A percentile compares a stretch with the other conserved stretches of the same genome.
Evolutionary conservation across 805 yeast species (phyloP).

Genomic region (Priceomyces melissophilus): DNA sequence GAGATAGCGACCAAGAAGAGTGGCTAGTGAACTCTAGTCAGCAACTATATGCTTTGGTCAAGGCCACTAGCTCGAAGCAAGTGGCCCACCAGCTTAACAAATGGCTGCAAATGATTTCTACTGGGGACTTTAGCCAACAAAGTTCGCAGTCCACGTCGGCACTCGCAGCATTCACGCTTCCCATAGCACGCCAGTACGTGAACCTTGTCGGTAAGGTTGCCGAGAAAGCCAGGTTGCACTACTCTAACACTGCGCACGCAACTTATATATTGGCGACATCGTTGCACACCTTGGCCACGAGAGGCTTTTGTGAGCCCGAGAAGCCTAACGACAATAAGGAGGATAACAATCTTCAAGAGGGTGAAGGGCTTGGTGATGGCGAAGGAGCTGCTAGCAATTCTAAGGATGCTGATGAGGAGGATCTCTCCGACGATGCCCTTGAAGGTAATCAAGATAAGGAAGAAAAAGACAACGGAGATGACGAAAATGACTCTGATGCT

Average conservation of each 20-base stretch:
- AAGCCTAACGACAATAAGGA: constrained; percentile 64
- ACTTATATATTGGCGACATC: constrained; percentile 55
- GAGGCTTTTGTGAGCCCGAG: constrained; percentile 93
- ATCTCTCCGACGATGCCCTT: constrained; percentile 74
- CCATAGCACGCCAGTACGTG: constrained; percentile 60
- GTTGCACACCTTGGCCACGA: constrained; percentile 59
- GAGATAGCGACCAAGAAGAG: constrained; percentile 46
- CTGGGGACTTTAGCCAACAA: constrained; percentile 32
- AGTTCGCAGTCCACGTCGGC: constrained; percentile 44
- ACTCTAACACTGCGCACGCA: constrained; percentile 55
- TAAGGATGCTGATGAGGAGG: constrained; percentile 87
- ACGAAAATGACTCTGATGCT: constrained; percentile 82
- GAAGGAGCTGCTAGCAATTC: constrained; percentile 78
- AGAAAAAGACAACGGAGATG: constrained; percentile 63
- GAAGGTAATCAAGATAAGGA: constrained; percentile 67
- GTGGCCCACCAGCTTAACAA: constrained; percentile 33
- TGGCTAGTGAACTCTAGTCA: constrained; percentile 61
- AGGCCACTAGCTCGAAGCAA: constrained; percentile 36
- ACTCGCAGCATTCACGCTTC: constrained; percentile 53
- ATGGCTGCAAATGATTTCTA: constrained; percentile 32
- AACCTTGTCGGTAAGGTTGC: constrained; percentile 45
- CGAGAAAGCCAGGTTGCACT: constrained; percentile 44
- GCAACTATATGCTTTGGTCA: constrained; percentile 38
- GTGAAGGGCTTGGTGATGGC: constrained; percentile 93
- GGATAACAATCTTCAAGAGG: constrained; percentile 66